Conservation (phyloP, 805 yeast genomes). For the Candida palmyrensis region DNA sequence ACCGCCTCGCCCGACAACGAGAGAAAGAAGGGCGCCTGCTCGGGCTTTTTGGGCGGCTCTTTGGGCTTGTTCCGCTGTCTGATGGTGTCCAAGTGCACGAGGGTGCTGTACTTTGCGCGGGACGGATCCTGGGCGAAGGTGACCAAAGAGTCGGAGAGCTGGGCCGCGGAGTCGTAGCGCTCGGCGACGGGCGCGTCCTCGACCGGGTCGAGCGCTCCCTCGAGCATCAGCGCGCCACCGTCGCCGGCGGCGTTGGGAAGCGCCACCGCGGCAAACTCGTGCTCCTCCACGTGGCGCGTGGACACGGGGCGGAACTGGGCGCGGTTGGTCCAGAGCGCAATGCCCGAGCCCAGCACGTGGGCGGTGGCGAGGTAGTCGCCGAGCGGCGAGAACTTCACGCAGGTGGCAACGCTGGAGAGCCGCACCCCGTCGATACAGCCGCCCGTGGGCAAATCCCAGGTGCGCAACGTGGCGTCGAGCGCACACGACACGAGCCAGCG, state of each 20-base stretch:
- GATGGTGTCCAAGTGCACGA: conserved; percentile 77
- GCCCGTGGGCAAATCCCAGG: conserved; percentile 98
- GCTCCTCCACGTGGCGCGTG: conserved; percentile 70
- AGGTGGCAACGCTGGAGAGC: conserved; percentile 75
- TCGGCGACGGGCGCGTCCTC: conserved; percentile 17
- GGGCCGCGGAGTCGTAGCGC: conserved; percentile 51
- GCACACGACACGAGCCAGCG: conserved; percentile 87
- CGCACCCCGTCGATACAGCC: conserved; percentile 90
- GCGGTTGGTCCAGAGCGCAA: conserved; percentile 86
- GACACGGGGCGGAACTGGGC: conserved; percentile 78
- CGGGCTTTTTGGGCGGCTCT: conserved; percentile 83
- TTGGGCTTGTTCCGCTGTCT: conserved; percentile 84
- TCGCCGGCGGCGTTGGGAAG: conserved; percentile 79
- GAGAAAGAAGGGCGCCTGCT: conserved; percentile 76
- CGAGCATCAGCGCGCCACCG: conserved; percentile 64
- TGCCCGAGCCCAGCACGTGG: conserved; percentile 86
- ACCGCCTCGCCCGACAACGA: conserved; percentile 59
- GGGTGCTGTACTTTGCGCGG: conserved; percentile 69
- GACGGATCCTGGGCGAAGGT: conserved; percentile 72
- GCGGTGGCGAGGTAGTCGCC: conserved; percentile 91
- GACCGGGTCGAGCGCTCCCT: conserved; percentile 60
- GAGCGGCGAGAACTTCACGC: conserved; percentile 72
- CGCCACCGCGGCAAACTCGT: conserved; percentile 57
- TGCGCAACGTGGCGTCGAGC: conserved; percentile 81
- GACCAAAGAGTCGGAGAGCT: conserved; percentile 55